Conservation (phyloP, 768 basidiomycete genomes). For the Russula sp. region DNA sequence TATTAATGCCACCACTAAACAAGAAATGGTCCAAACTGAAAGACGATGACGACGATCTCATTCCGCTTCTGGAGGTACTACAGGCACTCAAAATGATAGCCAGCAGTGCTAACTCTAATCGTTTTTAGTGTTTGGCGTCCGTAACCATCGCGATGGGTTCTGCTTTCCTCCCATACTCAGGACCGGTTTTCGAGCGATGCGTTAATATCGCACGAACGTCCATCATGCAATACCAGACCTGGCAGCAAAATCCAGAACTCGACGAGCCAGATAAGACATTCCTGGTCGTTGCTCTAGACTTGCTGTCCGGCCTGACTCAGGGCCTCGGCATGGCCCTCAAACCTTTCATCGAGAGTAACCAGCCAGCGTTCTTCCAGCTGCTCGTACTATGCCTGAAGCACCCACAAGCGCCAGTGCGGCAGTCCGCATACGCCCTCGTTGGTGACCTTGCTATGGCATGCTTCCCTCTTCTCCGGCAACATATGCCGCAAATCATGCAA, state of each 20-base stretch:
- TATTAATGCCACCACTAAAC: slow-evolving; percentile 93
- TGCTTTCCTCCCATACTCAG: slow-evolving; percentile 84
- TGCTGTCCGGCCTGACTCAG: slow-evolving; percentile 93
- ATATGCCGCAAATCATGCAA: slow-evolving; percentile 85
- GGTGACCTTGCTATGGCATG: slow-evolving; percentile 98
- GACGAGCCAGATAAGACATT: slow-evolving; percentile 97
- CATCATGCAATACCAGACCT: slow-evolving; percentile 82
- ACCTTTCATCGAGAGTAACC: slow-evolving; percentile 60
- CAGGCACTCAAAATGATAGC: neutral
- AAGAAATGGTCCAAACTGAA: slow-evolving; percentile 85
- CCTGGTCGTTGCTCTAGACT: slow-evolving; percentile 96
- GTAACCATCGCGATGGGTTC: slow-evolving; percentile 94
- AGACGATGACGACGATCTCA: slow-evolving; percentile 89
- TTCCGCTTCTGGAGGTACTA: slow-evolving; percentile 90
- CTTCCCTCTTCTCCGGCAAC: slow-evolving; percentile 80
- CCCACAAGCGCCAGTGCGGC: slow-evolving; percentile 91
- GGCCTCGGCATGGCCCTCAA: slow-evolving; percentile 82
- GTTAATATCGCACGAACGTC: slow-evolving; percentile 78
- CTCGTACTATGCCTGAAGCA: slow-evolving; percentile 91
- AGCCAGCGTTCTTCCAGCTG: slow-evolving; percentile 76
- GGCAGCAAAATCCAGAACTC: slow-evolving; percentile 81
- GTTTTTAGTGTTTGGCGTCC: slow-evolving; percentile 86
- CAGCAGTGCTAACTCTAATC: neutral
- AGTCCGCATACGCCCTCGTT: slow-evolving; percentile 96
- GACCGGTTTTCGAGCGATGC: slow-evolving; percentile 91